These are phyloP conservation scores for Boletus reticuloceps DNA, from an alignment of 768 basidiomycete species.

Conservation along the genomic window DNA sequence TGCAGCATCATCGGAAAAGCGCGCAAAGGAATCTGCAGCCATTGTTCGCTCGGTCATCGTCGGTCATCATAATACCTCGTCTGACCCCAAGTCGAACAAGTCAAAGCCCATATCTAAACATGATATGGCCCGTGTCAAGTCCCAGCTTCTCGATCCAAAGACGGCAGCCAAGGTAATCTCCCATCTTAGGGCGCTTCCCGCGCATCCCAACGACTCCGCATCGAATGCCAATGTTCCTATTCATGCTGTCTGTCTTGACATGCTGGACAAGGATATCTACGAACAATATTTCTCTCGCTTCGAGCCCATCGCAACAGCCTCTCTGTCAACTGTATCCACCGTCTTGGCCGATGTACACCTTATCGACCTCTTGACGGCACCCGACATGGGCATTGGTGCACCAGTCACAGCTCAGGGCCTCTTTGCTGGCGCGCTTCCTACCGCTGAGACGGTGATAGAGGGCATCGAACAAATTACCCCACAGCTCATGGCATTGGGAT, in stretches of 20 bases:
- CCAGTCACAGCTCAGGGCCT: slow-evolving; percentile 67
- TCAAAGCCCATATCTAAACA: slow-evolving; percentile 44
- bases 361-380: slow-evolving; percentile 55
- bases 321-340: slow-evolving; percentile 47
- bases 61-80: slow-evolving; percentile 41
- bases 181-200: slow-evolving; percentile 64
- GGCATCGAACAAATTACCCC: slow-evolving; percentile 74
- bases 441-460: slow-evolving; percentile 64
- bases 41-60: slow-evolving; percentile 67
- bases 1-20: slow-evolving; percentile 47
- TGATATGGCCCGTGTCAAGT: slow-evolving; percentile 62
- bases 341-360: slow-evolving; percentile 61
- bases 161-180: slow-evolving; percentile 68
- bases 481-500: slow-evolving; percentile 74
- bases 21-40: slow-evolving; percentile 61
- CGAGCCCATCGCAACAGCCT: slow-evolving; percentile 44
- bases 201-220: slow-evolving; percentile 10
- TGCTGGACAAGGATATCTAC: slow-evolving; percentile 61
- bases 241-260: slow-evolving; percentile 72
- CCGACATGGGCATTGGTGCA: slow-evolving; percentile 71
- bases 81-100: slow-evolving; percentile 35
- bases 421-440: slow-evolving; percentile 74
- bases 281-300: slow-evolving; percentile 57
- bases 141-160: slow-evolving; percentile 63
- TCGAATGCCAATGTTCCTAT: slow-evolving; percentile 46